Evolutionary conservation across 257 asterid species (phyloP), one percentile per base, ranked within the genome.

Genomic region (Solanum tarijense): DNA sequence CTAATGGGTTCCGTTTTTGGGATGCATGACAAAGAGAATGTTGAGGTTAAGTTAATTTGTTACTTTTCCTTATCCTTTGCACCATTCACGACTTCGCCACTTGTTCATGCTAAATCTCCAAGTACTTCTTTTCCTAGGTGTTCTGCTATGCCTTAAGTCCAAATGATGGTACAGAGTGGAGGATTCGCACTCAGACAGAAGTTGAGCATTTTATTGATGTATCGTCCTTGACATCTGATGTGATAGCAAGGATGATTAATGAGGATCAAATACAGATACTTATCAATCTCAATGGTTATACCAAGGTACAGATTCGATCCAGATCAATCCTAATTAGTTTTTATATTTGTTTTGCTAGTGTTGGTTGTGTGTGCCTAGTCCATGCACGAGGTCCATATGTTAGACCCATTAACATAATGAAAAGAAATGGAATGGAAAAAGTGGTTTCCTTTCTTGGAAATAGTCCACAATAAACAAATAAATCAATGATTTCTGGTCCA

Each of bases 1-100:
- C 99, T 97, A 86, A 97, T 97, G 99, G 99, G 99, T 71, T 97
- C 99, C 4, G 96, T 97, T 18, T 97, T 97, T 90, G 99, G 99
- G 89, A 97, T 97, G 99, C 99, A 97, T 87, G 91, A 95, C 86
- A 91, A 87, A 88, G 94, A 91, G 87, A 96, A 93, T 90, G 95
- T 96, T 74, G 99, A 97, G 99, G 99, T 97, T 87, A 85, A 93
- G 82, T 65, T 29, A 71, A 60, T 62, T 81, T 68, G 73, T 52
- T 76, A 71, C 73, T 74, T 86, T 43, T 21, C 89, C 79, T 62
- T 5, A 62, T 69, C 71, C 74, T 69, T 84, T 88, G 87, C 36
- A 29, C 18, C 29, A 21, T 55, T 69, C 74, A 13, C 41, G 36
- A 43, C 71, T 69, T 87, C 84, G 34, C 73, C 31, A 66, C 66